phyloP scores from a whole-genome alignment of 257 asterid species.

The Solanum virginianum region DNA sequence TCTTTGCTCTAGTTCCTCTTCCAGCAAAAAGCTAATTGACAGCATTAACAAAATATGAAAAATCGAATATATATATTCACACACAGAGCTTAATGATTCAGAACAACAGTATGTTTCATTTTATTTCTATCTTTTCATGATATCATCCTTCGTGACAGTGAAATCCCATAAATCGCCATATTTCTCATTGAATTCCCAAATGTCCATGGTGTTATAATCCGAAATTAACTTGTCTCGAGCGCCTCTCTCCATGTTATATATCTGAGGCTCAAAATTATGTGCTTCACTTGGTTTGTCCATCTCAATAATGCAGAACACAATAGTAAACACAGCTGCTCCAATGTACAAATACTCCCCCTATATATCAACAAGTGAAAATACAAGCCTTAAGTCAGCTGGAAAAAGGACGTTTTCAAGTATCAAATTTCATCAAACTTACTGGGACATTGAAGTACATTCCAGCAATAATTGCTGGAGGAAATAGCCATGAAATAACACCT shows the following conservation, averaged over 20 bases:
- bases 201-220: conserved; percentile 79
- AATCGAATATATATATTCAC: not conserved
- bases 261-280: conserved; percentile 87
- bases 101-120: not conserved
- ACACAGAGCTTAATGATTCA: not conserved
- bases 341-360: conserved; percentile 80
- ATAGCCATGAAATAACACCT: conserved; percentile 80
- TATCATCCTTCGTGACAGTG: conserved; percentile 46
- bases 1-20: not conserved
- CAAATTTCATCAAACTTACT: conserved; percentile 13
- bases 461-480: conserved; percentile 66
- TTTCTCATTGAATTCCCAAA: conserved; percentile 88
- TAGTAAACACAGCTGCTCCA: conserved; percentile 67
- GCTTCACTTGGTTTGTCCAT: conserved; percentile 87
- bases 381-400: not conserved
- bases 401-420: not conserved
- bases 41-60: not conserved
- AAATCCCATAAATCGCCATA: conserved; percentile 85
- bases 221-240: conserved; percentile 75
- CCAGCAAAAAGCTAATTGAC: not conserved
- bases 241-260: conserved; percentile 83
- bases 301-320: conserved; percentile 59
- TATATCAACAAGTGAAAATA: not conserved
- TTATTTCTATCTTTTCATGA: conserved; percentile 37
- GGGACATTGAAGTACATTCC: conserved; percentile 69